Base-by-base conservation (phyloP, 225 moss, liverwort and hornwort genomes). In the Bryum argenteum region DNA sequence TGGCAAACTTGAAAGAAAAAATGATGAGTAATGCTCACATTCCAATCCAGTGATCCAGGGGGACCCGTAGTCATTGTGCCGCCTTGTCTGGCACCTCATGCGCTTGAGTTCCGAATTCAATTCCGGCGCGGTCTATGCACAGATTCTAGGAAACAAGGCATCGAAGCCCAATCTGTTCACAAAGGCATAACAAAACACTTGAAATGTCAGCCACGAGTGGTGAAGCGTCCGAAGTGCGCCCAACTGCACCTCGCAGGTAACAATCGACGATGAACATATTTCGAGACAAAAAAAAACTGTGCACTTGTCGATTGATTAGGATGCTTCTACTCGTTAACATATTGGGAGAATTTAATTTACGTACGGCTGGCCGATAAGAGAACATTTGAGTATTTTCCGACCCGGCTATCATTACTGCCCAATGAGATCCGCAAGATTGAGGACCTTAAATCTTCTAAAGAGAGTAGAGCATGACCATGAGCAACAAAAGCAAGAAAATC, bases 41-140 rank as follows among this genome's bases (percentile, higher is more conserved):
- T 83, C 87, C 87, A 87, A 63, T 87, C 87, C 66, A 87, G 80
- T 41, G 83, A 83, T 83, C 80, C 87, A 70, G 75, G 61, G 21
- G 80, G 64, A 71, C 74, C 78, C 54, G 81, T 63, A 66, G 83
- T 65, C 87, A 87, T 87, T 71, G 69, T 83, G 80, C 48, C 75
- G 55, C 51, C 78, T 70, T 69, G 68, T 50, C 55, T 73, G 66
- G 72, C 75, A 80, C 82, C 71, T 82, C 86, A 82, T 78, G 65
- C 82, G 74, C 85, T 67, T 73, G 22, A 59, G 41, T 66, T 65
- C 73, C 33, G 10, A 16, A 65, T 3, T 79, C 73, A 75, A 69
- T 58, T 57, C 48, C 71, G 54, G 65, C 45, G 39, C 37, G 70
- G 15, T 71, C 41, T 58, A n/a, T 17, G 15, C 59, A 54, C 52